Evolutionary conservation across 306 rosid genomes (phyloP), one percentile per base, ranked within the genome.

Genomic region (Gillenia trifoliata): DNA sequence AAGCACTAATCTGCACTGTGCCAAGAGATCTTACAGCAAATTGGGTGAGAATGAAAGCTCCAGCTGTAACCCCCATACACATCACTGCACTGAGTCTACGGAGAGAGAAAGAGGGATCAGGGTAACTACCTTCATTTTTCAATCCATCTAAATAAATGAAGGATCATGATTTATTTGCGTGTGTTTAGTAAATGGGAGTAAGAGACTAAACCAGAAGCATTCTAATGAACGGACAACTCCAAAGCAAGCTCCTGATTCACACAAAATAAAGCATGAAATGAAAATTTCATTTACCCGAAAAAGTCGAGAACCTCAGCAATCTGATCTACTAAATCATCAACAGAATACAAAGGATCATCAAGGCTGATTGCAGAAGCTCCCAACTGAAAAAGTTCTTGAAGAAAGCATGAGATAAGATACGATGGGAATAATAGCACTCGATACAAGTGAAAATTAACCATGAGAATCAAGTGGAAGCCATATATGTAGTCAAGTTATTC

Each of bases 11-110:
- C 23, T 62, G 78, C 59, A 72, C n/a, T 20, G 47, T 38, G 70
- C 50, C 34, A 60, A 9, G 59, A 43, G 64, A 77, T 5, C 97
- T 87, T 88, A 94, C 99, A 64, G 99, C 95, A 84, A 94, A 94
- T 73, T 90, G 80, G 77, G 93, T 87, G 69, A 94, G 93, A 75
- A 94, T 80, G 81, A 88, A 94, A 64, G 99, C 99, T 81, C 99
- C 99, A 43, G 96, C 99, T 38, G 96, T 87, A 66, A 90, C 99
- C 50, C 99, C 99, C 93, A 92, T 86, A 70, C 99, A 94, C 97
- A 94, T 94, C 64, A 89, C 99, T 57, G 97, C 87, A 80, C 86
- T 72, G 45, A 92, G 96, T 77, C 99, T 94, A 81, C 22, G 4
- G 40, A 72, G 62, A 77, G 63, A 54, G 70, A 60, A 25, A 77